Evolutionary conservation across 2,329 filamentous ascomycete species (phyloP).

Genomic region (Ophiocordyceps robertsii): DNA sequence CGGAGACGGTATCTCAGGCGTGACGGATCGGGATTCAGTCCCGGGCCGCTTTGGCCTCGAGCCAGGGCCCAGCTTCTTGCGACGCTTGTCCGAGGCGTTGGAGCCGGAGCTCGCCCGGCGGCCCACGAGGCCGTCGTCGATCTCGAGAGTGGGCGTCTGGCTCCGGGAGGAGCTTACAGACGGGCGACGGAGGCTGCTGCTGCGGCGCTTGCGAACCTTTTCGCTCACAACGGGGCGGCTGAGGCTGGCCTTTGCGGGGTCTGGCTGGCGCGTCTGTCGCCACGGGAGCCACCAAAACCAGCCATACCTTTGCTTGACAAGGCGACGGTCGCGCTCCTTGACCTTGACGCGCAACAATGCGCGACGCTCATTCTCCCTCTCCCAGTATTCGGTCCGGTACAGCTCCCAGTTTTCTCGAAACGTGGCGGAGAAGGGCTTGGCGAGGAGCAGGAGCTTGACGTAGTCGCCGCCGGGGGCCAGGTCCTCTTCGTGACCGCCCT

Average conservation of each 20-base stretch:
- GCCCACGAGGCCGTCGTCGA: constrained; percentile 24
- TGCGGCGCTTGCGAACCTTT: constrained; percentile 35
- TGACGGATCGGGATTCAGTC: constrained; percentile 37
- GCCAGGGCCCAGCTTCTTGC: constrained; percentile 34
- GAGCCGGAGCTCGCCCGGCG: constrained; percentile 35
- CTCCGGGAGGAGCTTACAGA: constrained; percentile 38
- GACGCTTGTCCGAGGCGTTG: constrained; percentile 35
- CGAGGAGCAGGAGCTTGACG: constrained; percentile 77
- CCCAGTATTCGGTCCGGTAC: constrained; percentile 92
- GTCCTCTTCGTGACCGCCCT: constrained; percentile 71
- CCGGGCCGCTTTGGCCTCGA: constrained; percentile 29
- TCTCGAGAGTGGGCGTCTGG: constrained; percentile 33
- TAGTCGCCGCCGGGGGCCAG: constrained; percentile 81
- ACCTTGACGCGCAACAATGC: constrained; percentile 58
- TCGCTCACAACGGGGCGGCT: constrained; percentile 21
- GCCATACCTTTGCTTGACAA: constrained; percentile 54
- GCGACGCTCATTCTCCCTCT: constrained; percentile 84
- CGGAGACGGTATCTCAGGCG: constrained; percentile 40
- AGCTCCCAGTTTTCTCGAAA: constrained; percentile 97
- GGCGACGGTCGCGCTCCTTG: constrained; percentile 50
- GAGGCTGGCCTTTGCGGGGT: constrained; percentile 9
- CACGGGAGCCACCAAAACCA: constrained; percentile 84
- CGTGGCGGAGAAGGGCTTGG: constrained; percentile 87
- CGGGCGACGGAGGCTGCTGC: constrained; percentile 36
- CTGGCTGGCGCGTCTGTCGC: constrained; percentile 22